Base-by-base conservation (phyloP, 768 basidiomycete species). In the Psilocybe azurescens region DNA sequence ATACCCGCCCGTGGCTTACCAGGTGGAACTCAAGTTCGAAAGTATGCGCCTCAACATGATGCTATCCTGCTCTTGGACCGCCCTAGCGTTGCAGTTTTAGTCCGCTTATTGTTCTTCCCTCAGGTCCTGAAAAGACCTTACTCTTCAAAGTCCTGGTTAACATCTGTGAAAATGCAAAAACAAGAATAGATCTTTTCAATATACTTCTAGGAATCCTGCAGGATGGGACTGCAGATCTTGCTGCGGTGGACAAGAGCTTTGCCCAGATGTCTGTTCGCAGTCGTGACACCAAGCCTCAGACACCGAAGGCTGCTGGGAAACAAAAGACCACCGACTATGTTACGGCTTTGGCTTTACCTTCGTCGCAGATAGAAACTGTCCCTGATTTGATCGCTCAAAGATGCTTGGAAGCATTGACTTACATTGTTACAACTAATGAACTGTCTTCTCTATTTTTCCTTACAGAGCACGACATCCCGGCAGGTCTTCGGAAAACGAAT, bases 101-200 rank as follows among this genome's bases (percentile, higher is more conserved):
- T 98, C 46, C 89, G 96, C 55, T 86, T 99, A 7, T 84, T 99
- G 20, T 99, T 99, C 83, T 97, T 95, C 83, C 97, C 97, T 3
- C 94, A 97, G 66, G 89, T 95, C 20, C 80, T 94, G 62, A 88
- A 88, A 95, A 94, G 78, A 90, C 86, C 53, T 76, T 92, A 24
- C 82, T 99, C 11, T 93, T 94, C 74, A 92, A 90, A 70, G 89
- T 97, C 1, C 87, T 99, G 38, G 89, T 94, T 65, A 97, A 99
- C 72, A 82, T 99, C 7, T 99, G 95, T 78, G 96, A 99, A 77
- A 99, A 99, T 72, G 79, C 87, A 2, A 93, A 91, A 70, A 95
- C 97, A 0, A 86, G 97, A 18, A 88, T 87, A 5, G 97, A 99
- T 67, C 81, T 99, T 24, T 93, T 99, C 82, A 97, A 96, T 70